Evolutionary conservation across 768 basidiomycete species (phyloP).

Genomic region (Tubosaeta sp.): DNA sequence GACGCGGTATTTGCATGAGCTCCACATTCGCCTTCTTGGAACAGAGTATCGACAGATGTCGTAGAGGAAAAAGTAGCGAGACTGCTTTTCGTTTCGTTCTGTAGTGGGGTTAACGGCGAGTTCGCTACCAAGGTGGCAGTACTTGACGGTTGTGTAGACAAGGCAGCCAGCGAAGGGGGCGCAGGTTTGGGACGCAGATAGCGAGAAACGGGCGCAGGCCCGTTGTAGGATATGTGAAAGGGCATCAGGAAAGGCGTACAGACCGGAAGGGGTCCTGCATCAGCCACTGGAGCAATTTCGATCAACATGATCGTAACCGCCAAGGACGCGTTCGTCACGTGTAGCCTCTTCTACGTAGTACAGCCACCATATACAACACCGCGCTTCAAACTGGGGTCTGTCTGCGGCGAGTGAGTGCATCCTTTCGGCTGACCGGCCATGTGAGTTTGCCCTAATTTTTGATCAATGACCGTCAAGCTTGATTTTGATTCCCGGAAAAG

Average conservation of each 20-base stretch:
- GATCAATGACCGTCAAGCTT: too few relatives aligned
- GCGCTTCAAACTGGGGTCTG: too few relatives aligned
- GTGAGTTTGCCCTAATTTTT: too few relatives aligned
- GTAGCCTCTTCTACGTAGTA: not conserved
- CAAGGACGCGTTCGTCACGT: conserved; percentile 6
- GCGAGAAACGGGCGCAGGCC: conserved; percentile 68
- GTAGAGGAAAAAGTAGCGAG: conserved; percentile 5
- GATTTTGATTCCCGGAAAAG: too few relatives aligned
- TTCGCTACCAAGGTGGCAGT: conserved; percentile 11
- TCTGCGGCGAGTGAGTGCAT: too few relatives aligned
- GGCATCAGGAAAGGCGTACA: conserved; percentile 76
- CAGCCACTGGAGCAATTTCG: conserved; percentile 18
- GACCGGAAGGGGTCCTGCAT: conserved; percentile 21
- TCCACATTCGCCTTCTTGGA: not conserved
- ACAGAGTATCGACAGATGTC: conserved; percentile 1
- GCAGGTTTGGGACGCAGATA: conserved; percentile 57
- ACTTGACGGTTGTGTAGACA: conserved; percentile 10
- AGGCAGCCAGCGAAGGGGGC: conserved; percentile 14
- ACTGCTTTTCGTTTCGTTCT: conserved; percentile 3
- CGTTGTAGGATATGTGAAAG: conserved; percentile 69
- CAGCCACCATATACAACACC: too few relatives aligned
- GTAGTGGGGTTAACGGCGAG: not conserved
- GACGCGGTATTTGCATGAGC: not conserved
- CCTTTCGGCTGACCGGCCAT: too few relatives aligned
- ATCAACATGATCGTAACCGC: conserved; percentile 5